Evolutionary conservation across 78 protist species (phyloP).

Genomic region (Monosiga brevicollis): DNA sequence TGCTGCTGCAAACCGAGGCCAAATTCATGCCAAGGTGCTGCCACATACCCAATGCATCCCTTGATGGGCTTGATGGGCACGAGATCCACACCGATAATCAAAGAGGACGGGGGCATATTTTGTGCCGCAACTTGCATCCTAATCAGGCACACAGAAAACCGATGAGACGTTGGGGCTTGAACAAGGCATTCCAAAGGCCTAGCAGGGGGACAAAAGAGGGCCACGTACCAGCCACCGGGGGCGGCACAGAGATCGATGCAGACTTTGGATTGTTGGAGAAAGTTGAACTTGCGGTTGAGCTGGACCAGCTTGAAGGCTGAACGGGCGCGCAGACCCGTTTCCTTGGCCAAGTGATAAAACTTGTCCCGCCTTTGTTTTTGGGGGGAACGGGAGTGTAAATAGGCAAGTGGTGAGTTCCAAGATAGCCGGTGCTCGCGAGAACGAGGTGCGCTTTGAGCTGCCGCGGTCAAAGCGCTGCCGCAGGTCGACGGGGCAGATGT

Average conservation of each 20-base stretch:
- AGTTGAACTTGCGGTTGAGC: constrained; percentile 88
- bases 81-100: constrained; percentile 93
- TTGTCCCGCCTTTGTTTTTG: constrained; percentile 8
- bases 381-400: not conserved
- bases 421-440: not conserved
- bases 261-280: constrained; percentile 60
- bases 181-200: not conserved
- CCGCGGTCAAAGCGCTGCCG: too few relatives aligned
- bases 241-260: constrained; percentile 99
- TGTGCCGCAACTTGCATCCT: constrained; percentile 92
- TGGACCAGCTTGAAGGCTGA: constrained; percentile 96
- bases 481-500: not conserved
- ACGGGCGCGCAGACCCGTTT: constrained; percentile 93
- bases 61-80: constrained; percentile 90
- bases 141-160: not conserved
- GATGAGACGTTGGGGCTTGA: not conserved
- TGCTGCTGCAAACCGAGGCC: not conserved
- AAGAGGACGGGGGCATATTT: constrained; percentile 71
- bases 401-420: not conserved
- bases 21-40: not conserved
- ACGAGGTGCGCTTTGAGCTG: not conserved
- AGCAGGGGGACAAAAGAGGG: not conserved
- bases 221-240: constrained; percentile 90
- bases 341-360: constrained; percentile 96
- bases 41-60: constrained; percentile 31